Evolutionary conservation across 2,329 filamentous ascomycete genomes (phyloP).

Genomic region (Metarhizium anisopliae): DNA sequence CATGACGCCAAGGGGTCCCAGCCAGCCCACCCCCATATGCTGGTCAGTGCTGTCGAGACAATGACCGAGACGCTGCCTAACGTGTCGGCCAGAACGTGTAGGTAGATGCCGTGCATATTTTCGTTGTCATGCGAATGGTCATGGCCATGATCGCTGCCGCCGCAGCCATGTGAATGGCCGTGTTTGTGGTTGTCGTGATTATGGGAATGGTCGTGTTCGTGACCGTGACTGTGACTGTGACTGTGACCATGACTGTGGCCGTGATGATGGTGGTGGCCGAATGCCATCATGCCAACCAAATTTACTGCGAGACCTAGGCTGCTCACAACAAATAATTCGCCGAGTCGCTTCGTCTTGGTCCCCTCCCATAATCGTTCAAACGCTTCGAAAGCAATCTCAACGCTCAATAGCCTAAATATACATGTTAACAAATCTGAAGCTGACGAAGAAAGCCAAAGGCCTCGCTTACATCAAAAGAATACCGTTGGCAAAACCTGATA

Average conservation of each 20-base stretch:
- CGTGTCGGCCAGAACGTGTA: constrained; percentile 91
- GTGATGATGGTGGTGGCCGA: constrained; percentile 56
- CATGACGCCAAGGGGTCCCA: constrained; percentile 94
- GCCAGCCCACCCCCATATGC: constrained; percentile 81
- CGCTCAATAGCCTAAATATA: constrained; percentile 64
- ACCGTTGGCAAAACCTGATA: constrained; percentile 94
- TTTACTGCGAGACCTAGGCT: constrained; percentile 82
- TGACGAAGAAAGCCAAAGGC: too few species aligned
- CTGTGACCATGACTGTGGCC: constrained; percentile 29
- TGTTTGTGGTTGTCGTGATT: constrained; percentile 22
- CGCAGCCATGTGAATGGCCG: constrained; percentile 35
- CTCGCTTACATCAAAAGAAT: constrained; percentile 73
- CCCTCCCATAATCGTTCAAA: constrained; percentile 80
- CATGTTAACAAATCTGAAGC: background rate
- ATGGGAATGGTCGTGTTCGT: constrained; percentile 28
- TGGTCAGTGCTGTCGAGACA: constrained; percentile 77
- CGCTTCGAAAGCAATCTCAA: constrained; percentile 94
- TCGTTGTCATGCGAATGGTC: constrained; percentile 67
- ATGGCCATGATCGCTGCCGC: constrained; percentile 16
- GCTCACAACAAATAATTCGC: constrained; percentile 84
- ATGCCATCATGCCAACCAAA: constrained; percentile 81
- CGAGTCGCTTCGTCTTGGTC: constrained; percentile 71
- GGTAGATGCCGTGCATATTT: constrained; percentile 95
- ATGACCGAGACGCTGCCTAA: constrained; percentile 93
- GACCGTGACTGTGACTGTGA: constrained; percentile 31